Evolutionary conservation across 2,329 filamentous ascomycete genomes (phyloP), one percentile per base, ranked within the genome.

Genomic region (Hansfordia pulvinata): DNA sequence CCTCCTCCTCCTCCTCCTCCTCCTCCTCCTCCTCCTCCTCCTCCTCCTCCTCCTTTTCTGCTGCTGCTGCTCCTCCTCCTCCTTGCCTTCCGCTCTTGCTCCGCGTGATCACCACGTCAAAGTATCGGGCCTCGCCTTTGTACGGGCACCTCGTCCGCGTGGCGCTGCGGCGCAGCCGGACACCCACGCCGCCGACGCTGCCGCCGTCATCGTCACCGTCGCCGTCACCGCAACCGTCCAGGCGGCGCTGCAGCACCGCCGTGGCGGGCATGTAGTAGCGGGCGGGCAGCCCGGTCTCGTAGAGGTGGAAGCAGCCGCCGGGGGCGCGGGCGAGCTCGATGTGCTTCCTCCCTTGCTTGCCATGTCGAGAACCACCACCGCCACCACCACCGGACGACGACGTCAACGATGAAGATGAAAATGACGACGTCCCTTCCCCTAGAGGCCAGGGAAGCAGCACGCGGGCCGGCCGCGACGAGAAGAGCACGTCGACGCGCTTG

Each of bases 101-200:
- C 0, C 52, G 62, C 4, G 56, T 45, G 0, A 73, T 35, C 0
- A 58, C 54, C 0, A 76, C 49, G 29, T 69, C 37, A 35, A 75
- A 76, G 32, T 77, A 80, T 29, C 66, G 57, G 1, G 74, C 74
- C 28, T 64, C 58, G 2, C 75, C 75, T 41, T 80, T 80, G 38
- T 80, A 80, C 3, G 76, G 75, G 44, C 75, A 80, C 27, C 54
- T 49, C 0, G 69, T 74, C n/a, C 42, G 46, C 0, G 64, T 67
- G 2, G 51, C 42, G 36, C 69, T 76, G 6, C 55, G 54, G 1
- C 47, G 45, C 8, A 77, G 47, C 6, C 59, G 35, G 3, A 46
- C 37, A 20, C 46, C 48, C 20, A 64, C 57, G 8, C n/a, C 17
- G 8, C 20, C 6, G 10, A 10, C 20, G 10, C 20, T 22, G 6